phyloP scores from a whole-genome alignment of 2,329 filamentous ascomycete genomes.

The Aureobasidium sp. region DNA sequence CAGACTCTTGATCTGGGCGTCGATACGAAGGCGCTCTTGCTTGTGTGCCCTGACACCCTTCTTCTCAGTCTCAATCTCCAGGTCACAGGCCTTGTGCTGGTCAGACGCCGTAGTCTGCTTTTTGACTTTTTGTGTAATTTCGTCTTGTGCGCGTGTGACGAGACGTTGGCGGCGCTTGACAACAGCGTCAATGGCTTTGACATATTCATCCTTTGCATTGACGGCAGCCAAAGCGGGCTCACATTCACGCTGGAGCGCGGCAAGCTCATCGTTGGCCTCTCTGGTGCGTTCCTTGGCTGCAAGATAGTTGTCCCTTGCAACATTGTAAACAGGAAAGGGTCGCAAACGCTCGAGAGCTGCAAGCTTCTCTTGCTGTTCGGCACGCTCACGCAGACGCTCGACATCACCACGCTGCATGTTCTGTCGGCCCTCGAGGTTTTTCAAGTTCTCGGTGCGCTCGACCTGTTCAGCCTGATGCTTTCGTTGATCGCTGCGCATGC shows the following conservation, averaged over 20 bases:
- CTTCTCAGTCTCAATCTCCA: slow-evolving; percentile 31
- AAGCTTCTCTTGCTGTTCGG: slow-evolving; percentile 56
- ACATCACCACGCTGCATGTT: slow-evolving; percentile 69
- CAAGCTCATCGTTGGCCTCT: slow-evolving; percentile 48
- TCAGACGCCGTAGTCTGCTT: slow-evolving; percentile 32
- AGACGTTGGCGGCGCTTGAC: slow-evolving; percentile 46
- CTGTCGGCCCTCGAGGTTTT: slow-evolving; percentile 63
- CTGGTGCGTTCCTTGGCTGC: slow-evolving; percentile 49
- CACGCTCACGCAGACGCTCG: slow-evolving; percentile 68
- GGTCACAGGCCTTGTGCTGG: slow-evolving; percentile 26
- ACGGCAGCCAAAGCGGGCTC: slow-evolving; percentile 63
- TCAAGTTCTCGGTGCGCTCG: slow-evolving; percentile 43
- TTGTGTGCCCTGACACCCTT: slow-evolving; percentile 33
- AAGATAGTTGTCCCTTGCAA: slow-evolving; percentile 40
- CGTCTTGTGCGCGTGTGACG: slow-evolving; percentile 35
- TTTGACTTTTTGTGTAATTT: slow-evolving; percentile 43
- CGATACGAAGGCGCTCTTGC: slow-evolving; percentile 21
- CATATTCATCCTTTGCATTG: slow-evolving; percentile 61
- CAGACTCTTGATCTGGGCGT: slow-evolving; percentile 50
- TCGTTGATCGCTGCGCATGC: slow-evolving; percentile 61
- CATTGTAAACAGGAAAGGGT: slow-evolving; percentile 56
- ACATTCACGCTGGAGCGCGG: slow-evolving; percentile 49
- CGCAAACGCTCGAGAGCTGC: slow-evolving; percentile 56
- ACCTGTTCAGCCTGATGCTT: slow-evolving; percentile 39
- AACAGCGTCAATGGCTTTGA: slow-evolving; percentile 45